A percentile compares a stretch with the other conserved stretches of the same genome.
These are phyloP conservation scores for Rhizophora apiculata DNA, from an alignment of 345 rosid genomes.

Conservation along the genomic window DNA sequence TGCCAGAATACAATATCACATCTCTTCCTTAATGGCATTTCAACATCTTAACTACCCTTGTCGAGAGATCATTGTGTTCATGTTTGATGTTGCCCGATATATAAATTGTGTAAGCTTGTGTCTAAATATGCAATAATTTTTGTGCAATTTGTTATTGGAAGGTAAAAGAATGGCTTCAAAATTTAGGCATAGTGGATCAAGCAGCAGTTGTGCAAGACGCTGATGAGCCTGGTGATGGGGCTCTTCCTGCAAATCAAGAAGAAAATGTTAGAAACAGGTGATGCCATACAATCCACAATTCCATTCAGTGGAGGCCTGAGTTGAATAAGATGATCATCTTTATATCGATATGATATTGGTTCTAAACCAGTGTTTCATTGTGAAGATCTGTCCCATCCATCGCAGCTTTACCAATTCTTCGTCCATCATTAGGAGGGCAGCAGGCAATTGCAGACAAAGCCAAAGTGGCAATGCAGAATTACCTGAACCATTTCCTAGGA, in stretches of 20 bases:
- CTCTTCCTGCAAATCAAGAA: constrained; percentile 57
- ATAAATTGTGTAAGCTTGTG: background rate
- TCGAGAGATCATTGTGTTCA: background rate
- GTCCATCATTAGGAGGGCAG: constrained; percentile 67
- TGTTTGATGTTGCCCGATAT: background rate
- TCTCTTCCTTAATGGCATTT: constrained; percentile 1
- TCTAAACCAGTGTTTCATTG: background rate
- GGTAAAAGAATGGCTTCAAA: constrained; percentile 94
- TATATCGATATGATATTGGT: constrained; percentile 3
- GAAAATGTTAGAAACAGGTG: constrained; percentile 75
- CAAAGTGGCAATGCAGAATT: constrained; percentile 83
- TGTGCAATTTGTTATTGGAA: constrained; percentile 15
- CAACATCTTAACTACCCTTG: background rate
- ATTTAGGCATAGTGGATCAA: constrained; percentile 75
- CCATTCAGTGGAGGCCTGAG: background rate
- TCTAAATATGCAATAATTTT: background rate
- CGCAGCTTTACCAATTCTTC: constrained; percentile 72
- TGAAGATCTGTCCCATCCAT: constrained; percentile 71
- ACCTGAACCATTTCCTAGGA: constrained; percentile 82
- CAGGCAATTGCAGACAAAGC: constrained; percentile 62
- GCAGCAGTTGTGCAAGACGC: constrained; percentile 69
- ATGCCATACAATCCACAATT: background rate
- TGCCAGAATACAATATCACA: background rate
- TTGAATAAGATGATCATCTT: background rate
- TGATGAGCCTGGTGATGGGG: constrained; percentile 92